Conservation (phyloP, 148 eudicot species). For the Spergularia bocconei region DNA sequence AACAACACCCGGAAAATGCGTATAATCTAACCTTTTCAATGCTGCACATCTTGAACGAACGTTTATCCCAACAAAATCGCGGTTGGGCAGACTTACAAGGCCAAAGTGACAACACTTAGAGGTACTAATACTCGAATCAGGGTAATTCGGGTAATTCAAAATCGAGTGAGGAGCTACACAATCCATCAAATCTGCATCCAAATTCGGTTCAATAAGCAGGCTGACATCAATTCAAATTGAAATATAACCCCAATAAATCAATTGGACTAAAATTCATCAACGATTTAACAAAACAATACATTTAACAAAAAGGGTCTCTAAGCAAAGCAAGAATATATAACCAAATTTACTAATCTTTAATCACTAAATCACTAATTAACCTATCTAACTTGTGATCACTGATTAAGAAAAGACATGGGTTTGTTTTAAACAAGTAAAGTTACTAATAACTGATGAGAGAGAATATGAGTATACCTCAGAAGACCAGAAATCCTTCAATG, state of each 20-base stretch:
- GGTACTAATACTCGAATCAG: not conserved
- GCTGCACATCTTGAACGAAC: not conserved
- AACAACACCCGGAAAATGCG: not conserved
- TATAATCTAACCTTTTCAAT: conserved; percentile 22
- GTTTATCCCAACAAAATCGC: not conserved
- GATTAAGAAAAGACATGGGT: no score
- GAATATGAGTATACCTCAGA: no score
- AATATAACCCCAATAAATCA: not conserved
- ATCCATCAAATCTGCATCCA: conserved; percentile 11
- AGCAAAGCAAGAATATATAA: no score
- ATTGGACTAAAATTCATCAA: conserved; percentile 1
- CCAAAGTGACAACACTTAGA: not conserved
- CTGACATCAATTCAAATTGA: not conserved
- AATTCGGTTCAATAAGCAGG: conserved; percentile 1
- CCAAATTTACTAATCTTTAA: no score
- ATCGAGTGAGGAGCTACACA: not conserved
- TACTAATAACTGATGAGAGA: no score
- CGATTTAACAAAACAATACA: no score
- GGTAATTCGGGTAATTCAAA: not conserved
- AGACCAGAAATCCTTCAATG: no score
- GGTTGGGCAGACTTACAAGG: not conserved
- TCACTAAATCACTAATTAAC: no score
- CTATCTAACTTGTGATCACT: no score
- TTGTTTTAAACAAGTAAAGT: no score
- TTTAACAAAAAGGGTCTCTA: no score